Base-by-base conservation (phyloP, 148 eudicot genomes). In the Oxyria digyna region DNA sequence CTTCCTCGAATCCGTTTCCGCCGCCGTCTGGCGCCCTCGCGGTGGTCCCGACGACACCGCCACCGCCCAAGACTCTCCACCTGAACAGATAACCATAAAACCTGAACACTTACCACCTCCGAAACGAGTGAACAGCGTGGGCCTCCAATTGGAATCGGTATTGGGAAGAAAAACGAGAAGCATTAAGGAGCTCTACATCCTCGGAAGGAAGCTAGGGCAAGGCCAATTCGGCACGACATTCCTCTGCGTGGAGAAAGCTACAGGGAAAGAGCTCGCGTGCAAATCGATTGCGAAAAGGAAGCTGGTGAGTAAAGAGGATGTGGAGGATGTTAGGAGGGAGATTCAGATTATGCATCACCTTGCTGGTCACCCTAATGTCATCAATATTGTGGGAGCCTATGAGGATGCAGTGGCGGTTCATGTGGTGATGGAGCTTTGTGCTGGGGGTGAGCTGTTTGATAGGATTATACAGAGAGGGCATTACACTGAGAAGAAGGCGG, bases 1-100 rank as follows among this genome's bases (percentile, higher is more conserved):
- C 35, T 81, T 81, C 73, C 40, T 78, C 62, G 73, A 81, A 75
- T 78, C 81, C 1, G 84, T 81, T 5, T 62, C 81, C 59, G 84
- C 81, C 52, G 84, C 84, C 55, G 79, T 78, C 2, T 78, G 79
- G 77, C 79, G 81, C 18, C 23, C 79, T 31, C 79, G 70, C 67
- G 8, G 32, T 49, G 20, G 67, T 77, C 42, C 73, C 48, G 62
- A 55, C 33, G 62, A 23, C 32, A 3, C 35, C 68, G 10, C 62
- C 4, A 55, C 62, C n/a, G 27, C 18, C 62, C 69, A 62, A 1
- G n/a, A 41, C n/a, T 21, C 59, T 23, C 55, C 72, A 12, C 74
- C 77, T 0, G 77, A 76, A 49, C 11, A 21, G 21, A 10, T 50
- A 12, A 9, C 68, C 42, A 17, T 14, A 6, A 9, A 17, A 5